Conservation (phyloP, 225 moss, liverwort and hornwort species). For the Bryoerythrophyllum caledonicum region DNA sequence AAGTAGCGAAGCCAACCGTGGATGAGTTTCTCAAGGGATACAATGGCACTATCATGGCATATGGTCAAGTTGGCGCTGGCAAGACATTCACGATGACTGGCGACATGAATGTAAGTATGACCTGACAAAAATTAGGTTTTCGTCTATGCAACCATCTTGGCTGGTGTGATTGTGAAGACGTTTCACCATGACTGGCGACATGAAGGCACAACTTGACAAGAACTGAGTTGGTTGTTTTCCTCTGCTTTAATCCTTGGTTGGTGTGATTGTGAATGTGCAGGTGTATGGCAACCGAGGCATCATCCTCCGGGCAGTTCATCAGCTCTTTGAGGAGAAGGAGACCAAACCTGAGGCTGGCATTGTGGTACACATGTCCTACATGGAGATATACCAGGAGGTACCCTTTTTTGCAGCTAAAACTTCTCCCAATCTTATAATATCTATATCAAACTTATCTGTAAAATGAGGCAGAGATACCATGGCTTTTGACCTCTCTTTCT, state of each 20-base stretch:
- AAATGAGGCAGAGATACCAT: too few species aligned
- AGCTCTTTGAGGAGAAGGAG: slow-evolving; percentile 82
- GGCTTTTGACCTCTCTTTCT: too few species aligned
- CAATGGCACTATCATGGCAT: slow-evolving; percentile 84
- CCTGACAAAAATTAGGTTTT: too few species aligned
- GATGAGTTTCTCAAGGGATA: slow-evolving; percentile 85
- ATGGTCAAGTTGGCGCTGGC: slow-evolving; percentile 93
- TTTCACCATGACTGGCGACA: too few species aligned
- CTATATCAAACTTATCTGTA: too few species aligned
- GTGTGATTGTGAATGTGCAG: slow-evolving; percentile 35
- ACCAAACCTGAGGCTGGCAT: slow-evolving; percentile 85
- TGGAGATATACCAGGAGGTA: slow-evolving; percentile 98
- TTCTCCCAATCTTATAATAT: neutral
- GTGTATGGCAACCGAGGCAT: slow-evolving; percentile 74
- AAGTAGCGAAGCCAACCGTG: slow-evolving; percentile 68
- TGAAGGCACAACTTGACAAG: too few species aligned
- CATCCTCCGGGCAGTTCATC: slow-evolving; percentile 67
- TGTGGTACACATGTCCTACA: slow-evolving; percentile 77
- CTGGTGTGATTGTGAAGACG: too few species aligned
- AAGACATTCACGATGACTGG: slow-evolving; percentile 98
- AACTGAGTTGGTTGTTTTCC: too few species aligned
- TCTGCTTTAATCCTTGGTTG: too few species aligned
- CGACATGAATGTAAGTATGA: slow-evolving; percentile 63
- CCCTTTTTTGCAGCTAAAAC: neutral
- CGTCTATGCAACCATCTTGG: too few species aligned